Percentiles rank a stretch among this genome's conserved stretches.
Evolutionary conservation across 108 stramenopile genomes (phyloP).

Genomic region (Schizochytrium sp.): DNA sequence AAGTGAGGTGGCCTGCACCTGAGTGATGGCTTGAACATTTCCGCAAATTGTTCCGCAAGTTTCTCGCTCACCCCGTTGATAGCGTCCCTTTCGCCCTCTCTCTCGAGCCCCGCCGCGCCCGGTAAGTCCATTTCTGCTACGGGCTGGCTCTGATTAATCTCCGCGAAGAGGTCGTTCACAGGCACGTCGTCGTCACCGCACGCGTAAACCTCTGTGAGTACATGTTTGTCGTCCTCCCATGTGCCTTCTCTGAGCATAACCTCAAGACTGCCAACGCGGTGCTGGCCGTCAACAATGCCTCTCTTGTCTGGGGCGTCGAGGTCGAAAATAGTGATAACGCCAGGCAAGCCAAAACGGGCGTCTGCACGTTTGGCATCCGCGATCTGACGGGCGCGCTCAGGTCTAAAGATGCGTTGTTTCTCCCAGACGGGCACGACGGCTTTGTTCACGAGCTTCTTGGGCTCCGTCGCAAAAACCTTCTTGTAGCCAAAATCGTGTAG

Average conservation of each 20-base stretch:
- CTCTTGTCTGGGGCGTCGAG: conserved; percentile 68
- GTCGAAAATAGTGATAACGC: conserved; percentile 63
- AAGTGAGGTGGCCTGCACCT: conserved; percentile 85
- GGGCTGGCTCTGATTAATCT: conserved; percentile 89
- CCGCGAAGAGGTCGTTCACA: conserved; percentile 81
- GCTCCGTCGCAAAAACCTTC: conserved; percentile 61
- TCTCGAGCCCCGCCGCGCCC: conserved; percentile 73
- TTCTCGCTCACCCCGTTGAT: conserved; percentile 78
- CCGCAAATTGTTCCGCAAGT: conserved; percentile 74
- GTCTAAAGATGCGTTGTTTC: conserved; percentile 65
- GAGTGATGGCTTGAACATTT: conserved; percentile 85
- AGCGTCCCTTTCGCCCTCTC: conserved; percentile 70
- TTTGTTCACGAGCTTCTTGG: conserved; percentile 48
- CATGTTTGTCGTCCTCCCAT: conserved; percentile 64
- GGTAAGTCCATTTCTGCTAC: conserved; percentile 84
- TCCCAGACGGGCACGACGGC: conserved; percentile 61
- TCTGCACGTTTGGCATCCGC: conserved; percentile 55
- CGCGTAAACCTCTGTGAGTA: conserved; percentile 85
- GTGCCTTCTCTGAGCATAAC: conserved; percentile 74
- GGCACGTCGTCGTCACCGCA: conserved; percentile 28
- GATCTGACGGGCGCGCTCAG: conserved; percentile 60
- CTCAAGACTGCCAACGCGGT: conserved; percentile 86
- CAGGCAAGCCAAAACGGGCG: conserved; percentile 41
- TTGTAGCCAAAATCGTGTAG: conserved; percentile 65
- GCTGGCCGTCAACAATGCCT: conserved; percentile 89